Percentiles rank a stretch among this genome's conserved stretches.
phyloP scores from a whole-genome alignment of 2,329 filamentous ascomycete species.

The Phialophora expanda region DNA sequence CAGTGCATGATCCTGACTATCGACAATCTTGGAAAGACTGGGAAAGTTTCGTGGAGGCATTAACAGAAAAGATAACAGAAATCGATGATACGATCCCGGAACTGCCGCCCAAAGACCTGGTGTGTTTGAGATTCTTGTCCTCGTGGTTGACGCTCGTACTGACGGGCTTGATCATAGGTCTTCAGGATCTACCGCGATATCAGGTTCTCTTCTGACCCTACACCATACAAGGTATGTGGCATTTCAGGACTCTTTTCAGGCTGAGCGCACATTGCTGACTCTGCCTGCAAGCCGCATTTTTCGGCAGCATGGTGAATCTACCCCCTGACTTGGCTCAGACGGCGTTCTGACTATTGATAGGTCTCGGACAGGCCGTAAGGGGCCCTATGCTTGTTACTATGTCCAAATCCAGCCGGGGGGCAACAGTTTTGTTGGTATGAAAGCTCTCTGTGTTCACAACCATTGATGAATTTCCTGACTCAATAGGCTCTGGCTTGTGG shows the following conservation, averaged over 20 bases:
- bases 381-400: slow-evolving; percentile 87
- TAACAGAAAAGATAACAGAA: slow-evolving; percentile 72
- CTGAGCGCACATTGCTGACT: slow-evolving; percentile 24
- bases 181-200: slow-evolving; percentile 89
- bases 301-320: slow-evolving; percentile 74
- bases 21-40: slow-evolving; percentile 79
- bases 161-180: slow-evolving; percentile 52
- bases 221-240: slow-evolving; percentile 78
- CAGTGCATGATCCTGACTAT: slow-evolving; percentile 81
- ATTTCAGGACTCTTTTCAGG: neutral
- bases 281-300: slow-evolving; percentile 68
- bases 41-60: slow-evolving; percentile 73
- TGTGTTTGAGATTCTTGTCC: slow-evolving; percentile 45
- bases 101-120: slow-evolving; percentile 80
- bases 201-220: slow-evolving; percentile 75
- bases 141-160: slow-evolving; percentile 22
- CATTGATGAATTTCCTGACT: slow-evolving; percentile 9
- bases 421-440: slow-evolving; percentile 72
- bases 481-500: slow-evolving; percentile 78
- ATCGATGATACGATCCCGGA: slow-evolving; percentile 84
- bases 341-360: slow-evolving; percentile 43
- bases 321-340: neutral
- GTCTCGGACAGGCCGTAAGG: slow-evolving; percentile 85
- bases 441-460: slow-evolving; percentile 8
- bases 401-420: slow-evolving; percentile 75